Base-by-base conservation (phyloP, 2,329 filamentous ascomycete species). In the Pseudogymnoascus sp. region DNA sequence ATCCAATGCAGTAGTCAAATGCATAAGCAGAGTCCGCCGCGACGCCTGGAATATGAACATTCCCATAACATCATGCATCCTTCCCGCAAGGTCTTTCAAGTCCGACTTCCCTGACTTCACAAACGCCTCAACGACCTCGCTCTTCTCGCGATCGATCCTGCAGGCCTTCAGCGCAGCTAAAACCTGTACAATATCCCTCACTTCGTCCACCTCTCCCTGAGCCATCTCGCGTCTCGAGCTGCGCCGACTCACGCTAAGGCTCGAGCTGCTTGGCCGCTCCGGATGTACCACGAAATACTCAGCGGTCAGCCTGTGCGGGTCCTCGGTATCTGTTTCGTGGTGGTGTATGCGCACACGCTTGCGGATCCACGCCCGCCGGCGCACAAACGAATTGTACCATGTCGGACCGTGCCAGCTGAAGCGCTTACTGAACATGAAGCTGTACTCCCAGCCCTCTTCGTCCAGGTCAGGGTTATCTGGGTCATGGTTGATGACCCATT, bases 361-460 rank as follows among this genome's bases (percentile, higher is more conserved):
- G 45, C 94, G 82, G 61, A 93, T 85, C 94, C 94, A 99, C 21
- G 90, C 85, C 65, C 94, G 83, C 67, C 94, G 81, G 36, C 94
- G 82, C n/a, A 97, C 94, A 71, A 93, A 99, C 1, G 91, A 96
- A 73, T 92, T 93, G 75, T 91, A 96, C 92, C 93, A 97, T 27
- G 85, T 88, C 15, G 89, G 89, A 2, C 87, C 87, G 74, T 99
- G 94, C 94, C 94, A 99, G 2, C 86, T 84, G 67, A 89, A 91
- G 42, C 76, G 79, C 35, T 82, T 84, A 66, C 79, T 79, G 72
- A 97, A 99, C 67, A 89, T 87, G 72, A 97, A 92, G 13, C 90
- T 94, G 75, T 99, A 99, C 72, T 96, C 88, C 94, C 94, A 99
- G 3, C 94, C 94, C 65, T 93, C 89, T 65, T 93, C 88, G 70